Evolutionary conservation across 352 stramenopile genomes (phyloP).

Genomic region (Phytophthora hybrid): DNA sequence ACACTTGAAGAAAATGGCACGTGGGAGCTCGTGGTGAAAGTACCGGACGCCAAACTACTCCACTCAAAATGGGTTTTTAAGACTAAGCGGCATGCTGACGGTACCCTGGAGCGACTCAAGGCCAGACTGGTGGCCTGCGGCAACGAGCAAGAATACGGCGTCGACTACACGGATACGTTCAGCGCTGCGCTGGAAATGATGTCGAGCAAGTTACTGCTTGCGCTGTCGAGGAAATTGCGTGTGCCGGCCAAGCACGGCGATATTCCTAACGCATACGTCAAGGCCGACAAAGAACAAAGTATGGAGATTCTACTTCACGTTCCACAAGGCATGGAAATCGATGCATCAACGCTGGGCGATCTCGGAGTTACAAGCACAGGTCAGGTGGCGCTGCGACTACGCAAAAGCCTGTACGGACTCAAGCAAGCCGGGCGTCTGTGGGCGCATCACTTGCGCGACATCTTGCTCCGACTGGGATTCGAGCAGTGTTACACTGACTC

Average conservation of each 20-base stretch:
- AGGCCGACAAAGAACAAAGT: background rate
- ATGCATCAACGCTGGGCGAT: too few species aligned
- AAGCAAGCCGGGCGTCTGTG: background rate
- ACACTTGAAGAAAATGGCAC: too few species aligned
- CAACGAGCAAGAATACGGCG: too few species aligned
- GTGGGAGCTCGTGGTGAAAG: too few species aligned
- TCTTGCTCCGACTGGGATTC: background rate
- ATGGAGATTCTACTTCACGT: background rate
- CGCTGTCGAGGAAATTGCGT: background rate
- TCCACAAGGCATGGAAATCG: background rate
- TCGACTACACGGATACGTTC: background rate
- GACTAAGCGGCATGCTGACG: too few species aligned
- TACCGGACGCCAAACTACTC: too few species aligned
- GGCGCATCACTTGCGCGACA: background rate
- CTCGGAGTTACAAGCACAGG: background rate
- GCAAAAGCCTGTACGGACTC: background rate
- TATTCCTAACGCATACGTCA: background rate
- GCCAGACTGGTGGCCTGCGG: too few species aligned
- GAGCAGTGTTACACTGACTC: background rate
- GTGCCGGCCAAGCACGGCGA: background rate
- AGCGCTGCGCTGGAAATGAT: background rate
- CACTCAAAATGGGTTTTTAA: too few species aligned
- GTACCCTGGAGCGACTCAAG: too few species aligned
- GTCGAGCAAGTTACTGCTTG: background rate
- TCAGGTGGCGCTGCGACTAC: background rate